Base-by-base conservation (phyloP, 768 basidiomycete genomes). In the Ramaria sp. region DNA sequence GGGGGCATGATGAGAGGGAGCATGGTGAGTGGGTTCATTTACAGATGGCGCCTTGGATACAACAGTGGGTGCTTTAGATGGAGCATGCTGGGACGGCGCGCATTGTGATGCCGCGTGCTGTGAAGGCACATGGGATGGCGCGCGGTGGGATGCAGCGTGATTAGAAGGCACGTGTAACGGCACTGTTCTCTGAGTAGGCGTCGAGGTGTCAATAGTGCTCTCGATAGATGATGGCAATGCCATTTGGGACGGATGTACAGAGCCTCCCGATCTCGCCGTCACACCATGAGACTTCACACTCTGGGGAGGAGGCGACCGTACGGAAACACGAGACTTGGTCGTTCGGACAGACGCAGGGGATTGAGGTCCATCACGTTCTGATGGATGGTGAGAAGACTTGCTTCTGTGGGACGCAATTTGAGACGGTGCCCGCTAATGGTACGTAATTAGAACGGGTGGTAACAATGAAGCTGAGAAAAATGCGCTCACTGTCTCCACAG, bases 161-260 rank as follows among this genome's bases (percentile, higher is more conserved):
- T 49, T 34, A 17, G 55, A 49, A 22, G 55, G 31, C 17, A 43
- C 30, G 13, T 57, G 55, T 22, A 57, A 37, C 24, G 43, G 43
- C 9, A 49, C 45, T 5, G 55, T 37, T 19, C 48, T 33, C 34
- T 57, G 55, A 15, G 55, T 57, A 11, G 55, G 55, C 11, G 55
- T 57, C 27, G 27, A 2, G 13, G 47, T 7, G 20, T 52, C 51
- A 27, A 20, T 7, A 12, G 33, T 48, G 46, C 45, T 11, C 10
- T 46, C 31, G 30, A 34, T 31, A 49, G 45, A 48, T 11, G 34
- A 31, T 13, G 55, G 55, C n/a, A 57, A 57, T 3, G 46, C 37
- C 45, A 57, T 47, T 11, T 57, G 55, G 4, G 55, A 57, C 12
- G 55, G 55, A 22, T 57, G 55, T 19, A 57, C 33, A 19, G 55